Evolutionary conservation across 2,329 filamentous ascomycete species (phyloP), one percentile per base, ranked within the genome.

Genomic region (Cytospora paraplurivora): DNA sequence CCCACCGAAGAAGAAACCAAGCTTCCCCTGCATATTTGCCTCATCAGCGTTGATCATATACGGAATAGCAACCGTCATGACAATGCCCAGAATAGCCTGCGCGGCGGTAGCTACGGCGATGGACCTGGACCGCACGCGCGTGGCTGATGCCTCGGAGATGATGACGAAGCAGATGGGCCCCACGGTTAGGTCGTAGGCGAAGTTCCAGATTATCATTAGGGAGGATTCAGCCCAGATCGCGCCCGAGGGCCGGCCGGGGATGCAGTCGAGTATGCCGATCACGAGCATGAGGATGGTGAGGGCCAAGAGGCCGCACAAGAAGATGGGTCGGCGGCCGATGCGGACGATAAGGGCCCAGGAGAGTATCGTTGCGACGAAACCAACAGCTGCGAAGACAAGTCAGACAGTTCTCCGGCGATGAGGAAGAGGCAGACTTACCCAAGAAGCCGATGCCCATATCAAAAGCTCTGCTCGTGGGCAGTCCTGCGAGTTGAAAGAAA

Each of bases 401-500:
- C 10, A 47, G 41, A 44, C 17, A n/a, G 17, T 50, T 4, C 38
- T 4, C 1, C 1, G 10, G 21, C 17, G 32, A 11, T 53, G 15
- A 7, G 21, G 27, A 35, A 35, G 15, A 32, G 17, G 33, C 17
- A 5, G 3, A 71, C 76, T 69, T 51, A 78, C 73, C 76, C 44
- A 78, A 61, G 56, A 81, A 79, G 0, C 80, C 84, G 64, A 87
- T 78, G 11, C 82, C 80, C 70, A 87, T 84, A 62, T 81, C 76
- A 66, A 85, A 87, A 0, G 85, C 78, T 32, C 80, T 76, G 15
- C 75, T 73, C 1, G 79, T 75, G 0, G 73, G 68, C 34, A 88
- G 72, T 1, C 85, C 85, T 3, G 84, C 85, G 69, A 85, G 81
- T 66, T 83, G 75, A 69, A 87, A 86, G 70, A 82, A 83, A 69